Evolutionary conservation across 2,329 filamentous ascomycete species (phyloP), one percentile per base, ranked within the genome.

Genomic region (Cladosporium phlei): DNA sequence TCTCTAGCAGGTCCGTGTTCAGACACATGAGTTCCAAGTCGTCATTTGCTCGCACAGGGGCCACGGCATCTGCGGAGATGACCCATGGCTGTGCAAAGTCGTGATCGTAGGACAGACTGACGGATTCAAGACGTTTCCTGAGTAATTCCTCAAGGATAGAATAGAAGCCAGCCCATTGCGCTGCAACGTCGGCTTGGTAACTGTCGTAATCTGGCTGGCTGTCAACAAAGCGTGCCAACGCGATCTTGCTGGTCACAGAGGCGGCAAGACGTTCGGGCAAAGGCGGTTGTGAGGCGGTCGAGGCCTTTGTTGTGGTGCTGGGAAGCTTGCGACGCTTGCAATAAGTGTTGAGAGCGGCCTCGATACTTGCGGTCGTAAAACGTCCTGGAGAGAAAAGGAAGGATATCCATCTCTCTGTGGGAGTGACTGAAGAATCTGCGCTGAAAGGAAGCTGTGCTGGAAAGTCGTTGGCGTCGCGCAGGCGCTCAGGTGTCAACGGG

Each of bases 151-250:
- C 76, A 14, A 95, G 76, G 14, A 97, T 76, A 24, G 89, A 82
- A 70, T 89, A 95, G 66, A 95, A 95, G 40, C 86, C 80, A 52
- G 86, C 82, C 93, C 93, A 98, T 64, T 95, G 89, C 9, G 79
- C 76, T 60, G 93, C 85, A 44, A 85, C 82, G 24, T 87, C 82
- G 25, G 75, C 71, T 47, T 85, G 78, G 62, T 90, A 93, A 48
- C 83, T 77, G 19, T 85, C 80, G 56, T 87, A 88, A 59, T 94
- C 85, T 66, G 87, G 80, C 21, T 77, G 77, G 11, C 81, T 81
- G 11, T 80, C 75, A 8, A 79, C 70, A 22, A 71, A 73, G 45
- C 80, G 80, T 34, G 79, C 76, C 27, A 90, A 69, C 1, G 78
- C 75, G 11, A 86, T 81, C 9, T 85, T 85, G 5, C 81, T 78